Evolutionary conservation across 2,329 filamentous ascomycete genomes (phyloP).

Genomic region (Sphaerostilbella broomeana): DNA sequence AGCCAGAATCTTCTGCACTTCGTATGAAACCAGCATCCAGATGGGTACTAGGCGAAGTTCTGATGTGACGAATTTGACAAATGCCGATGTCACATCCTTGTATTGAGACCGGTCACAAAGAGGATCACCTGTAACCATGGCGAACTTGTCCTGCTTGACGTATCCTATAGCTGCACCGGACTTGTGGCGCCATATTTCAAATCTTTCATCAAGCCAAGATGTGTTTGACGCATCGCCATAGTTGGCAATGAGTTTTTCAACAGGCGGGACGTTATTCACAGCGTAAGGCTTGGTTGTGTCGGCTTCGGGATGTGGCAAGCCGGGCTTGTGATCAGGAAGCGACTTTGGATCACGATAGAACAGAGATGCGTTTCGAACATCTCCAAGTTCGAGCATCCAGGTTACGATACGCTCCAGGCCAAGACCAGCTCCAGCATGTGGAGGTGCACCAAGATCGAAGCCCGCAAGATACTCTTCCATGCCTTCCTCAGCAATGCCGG

Average conservation of each 20-base stretch:
- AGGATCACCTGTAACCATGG: constrained; percentile 80
- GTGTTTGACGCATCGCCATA: constrained; percentile 94
- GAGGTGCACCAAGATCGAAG: constrained; percentile 82
- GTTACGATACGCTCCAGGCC: constrained; percentile 85
- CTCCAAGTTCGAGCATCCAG: constrained; percentile 76
- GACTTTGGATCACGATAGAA: constrained; percentile 88
- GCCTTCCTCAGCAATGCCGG: constrained; percentile 68
- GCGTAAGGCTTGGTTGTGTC: constrained; percentile 55
- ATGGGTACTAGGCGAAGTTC: constrained; percentile 67
- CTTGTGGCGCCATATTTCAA: constrained; percentile 78
- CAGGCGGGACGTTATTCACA: constrained; percentile 56
- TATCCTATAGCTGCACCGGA: constrained; percentile 84
- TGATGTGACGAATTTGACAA: constrained; percentile 67
- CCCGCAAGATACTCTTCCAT: constrained; percentile 89
- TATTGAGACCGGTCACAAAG: constrained; percentile 77
- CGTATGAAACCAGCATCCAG: constrained; percentile 81
- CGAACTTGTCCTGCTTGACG: constrained; percentile 67
- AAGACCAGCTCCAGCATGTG: constrained; percentile 84
- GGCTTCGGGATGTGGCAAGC: constrained; percentile 79
- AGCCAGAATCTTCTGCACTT: constrained; percentile 73
- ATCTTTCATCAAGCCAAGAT: constrained; percentile 85
- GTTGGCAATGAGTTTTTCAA: constrained; percentile 88
- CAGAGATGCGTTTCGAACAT: constrained; percentile 80
- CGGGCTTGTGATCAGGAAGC: constrained; percentile 58
- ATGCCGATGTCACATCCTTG: constrained; percentile 63